Conservation (phyloP, 805 yeast genomes). For the Yamadazyma takamatsuzukensis region DNA sequence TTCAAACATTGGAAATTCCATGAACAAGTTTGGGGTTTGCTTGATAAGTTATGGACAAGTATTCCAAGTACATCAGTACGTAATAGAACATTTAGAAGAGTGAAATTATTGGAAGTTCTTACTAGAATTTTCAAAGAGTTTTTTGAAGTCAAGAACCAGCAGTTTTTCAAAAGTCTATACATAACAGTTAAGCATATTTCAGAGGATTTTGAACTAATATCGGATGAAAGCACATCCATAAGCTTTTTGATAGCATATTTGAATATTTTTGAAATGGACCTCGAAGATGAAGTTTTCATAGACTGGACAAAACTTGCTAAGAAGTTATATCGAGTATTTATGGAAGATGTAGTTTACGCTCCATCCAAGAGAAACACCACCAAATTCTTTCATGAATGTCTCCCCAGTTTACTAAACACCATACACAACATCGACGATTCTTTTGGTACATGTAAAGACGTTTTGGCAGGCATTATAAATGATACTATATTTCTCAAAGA, state of each 20-base stretch:
- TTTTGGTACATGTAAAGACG: slow-evolving; percentile 3
- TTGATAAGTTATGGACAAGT: slow-evolving; percentile 36
- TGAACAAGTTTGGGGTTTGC: slow-evolving; percentile 48
- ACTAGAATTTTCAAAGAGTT: slow-evolving; percentile 7
- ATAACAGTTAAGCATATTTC: slow-evolving; percentile 17
- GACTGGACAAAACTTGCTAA: slow-evolving; percentile 24
- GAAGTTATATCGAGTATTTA: slow-evolving; percentile 21
- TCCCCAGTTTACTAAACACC: slow-evolving; percentile 9
- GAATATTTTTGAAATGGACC: slow-evolving; percentile 5
- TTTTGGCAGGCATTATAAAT: slow-evolving; percentile 3
- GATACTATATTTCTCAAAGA: slow-evolving; percentile 15
- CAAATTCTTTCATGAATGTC: slow-evolving; percentile 23
- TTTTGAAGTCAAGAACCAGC: slow-evolving; percentile 3
- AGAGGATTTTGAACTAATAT: slow-evolving; percentile 23
- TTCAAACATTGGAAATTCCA: slow-evolving; percentile 42
- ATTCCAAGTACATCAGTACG: slow-evolving; percentile 28
- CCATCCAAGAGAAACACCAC: slow-evolving; percentile 27
- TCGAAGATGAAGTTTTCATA: slow-evolving; percentile 3
- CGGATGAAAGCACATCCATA: slow-evolving; percentile 29
- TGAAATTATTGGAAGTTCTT: slow-evolving; percentile 37
- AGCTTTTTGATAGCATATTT: slow-evolving; percentile 22
- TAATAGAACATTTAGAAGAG: slow-evolving; percentile 36
- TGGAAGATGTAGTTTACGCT: slow-evolving; percentile 17
- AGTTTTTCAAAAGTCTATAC: slow-evolving; percentile 17
- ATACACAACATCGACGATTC: slow-evolving; percentile 9